Base-by-base conservation (phyloP, 208 protist species). In the Phytomonas sp. region DNA sequence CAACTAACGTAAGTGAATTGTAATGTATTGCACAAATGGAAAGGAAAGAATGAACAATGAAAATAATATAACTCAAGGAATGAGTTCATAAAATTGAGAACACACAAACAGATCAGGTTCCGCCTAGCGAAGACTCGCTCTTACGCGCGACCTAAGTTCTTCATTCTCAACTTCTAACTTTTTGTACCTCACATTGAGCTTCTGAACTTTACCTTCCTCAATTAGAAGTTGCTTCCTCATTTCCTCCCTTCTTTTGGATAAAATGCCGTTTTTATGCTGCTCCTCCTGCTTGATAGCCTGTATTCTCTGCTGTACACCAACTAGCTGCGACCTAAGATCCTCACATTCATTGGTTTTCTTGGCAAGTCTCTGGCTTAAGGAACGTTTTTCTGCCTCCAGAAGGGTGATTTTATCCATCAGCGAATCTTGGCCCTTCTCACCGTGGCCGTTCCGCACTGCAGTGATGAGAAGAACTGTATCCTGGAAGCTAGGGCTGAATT, bases 191-290 rank as follows among this genome's bases (percentile, higher is more conserved):
- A 91, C 71, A 63, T 85, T 79, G 32, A 94, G 69, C 67, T 90
- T 92, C 64, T 94, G 75, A 5, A 79, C 80, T 9, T 85, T 70
- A 32, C 78, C 80, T 70, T 96, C 88, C 70, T 93, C 88, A 62
- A 87, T 60, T n/a, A 94, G 70, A 37, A 96, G 77, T 61, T 93
- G 91, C 60, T 84, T 86, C 2, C 88, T 76, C 63, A 86, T 75
- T 76, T 96, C 84, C 71, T 96, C 91, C 0, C 78, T 62, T 13
- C 76, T 66, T 72, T 93, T 82, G 6, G 86, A 83, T 13, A 93
- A 67, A n/a, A 87, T 32, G 43, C 67, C 56, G 8, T 78, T 69
- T n/a, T 75, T 81, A n/a, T 70, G 74, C n/a, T 72, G 67, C 46
- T 81, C 70, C 46, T 90, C 75, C 43, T 82, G 62, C 62, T 85